Percentiles rank a stretch among this genome's conserved stretches.
Evolutionary conservation across 2,329 filamentous ascomycete genomes (phyloP).

Genomic region (Trichoderma sp.): DNA sequence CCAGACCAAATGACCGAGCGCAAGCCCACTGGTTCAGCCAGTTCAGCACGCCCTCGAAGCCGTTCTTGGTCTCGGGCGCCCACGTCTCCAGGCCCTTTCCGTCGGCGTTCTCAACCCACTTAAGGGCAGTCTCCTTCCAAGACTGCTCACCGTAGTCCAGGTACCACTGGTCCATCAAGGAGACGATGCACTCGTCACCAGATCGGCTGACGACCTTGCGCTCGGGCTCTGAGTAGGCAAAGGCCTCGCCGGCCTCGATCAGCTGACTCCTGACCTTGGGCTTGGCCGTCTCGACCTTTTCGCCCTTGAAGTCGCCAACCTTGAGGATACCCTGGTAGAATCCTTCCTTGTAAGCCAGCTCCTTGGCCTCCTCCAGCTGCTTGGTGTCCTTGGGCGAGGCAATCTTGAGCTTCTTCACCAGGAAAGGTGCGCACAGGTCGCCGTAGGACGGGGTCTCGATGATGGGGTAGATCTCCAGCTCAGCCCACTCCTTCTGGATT

Average conservation of each 20-base stretch:
- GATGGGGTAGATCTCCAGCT: slow-evolving; percentile 84
- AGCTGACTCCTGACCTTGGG: slow-evolving; percentile 79
- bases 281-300: slow-evolving; percentile 85
- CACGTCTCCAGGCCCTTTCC: slow-evolving; percentile 77
- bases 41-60: slow-evolving; percentile 80
- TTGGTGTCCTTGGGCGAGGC: slow-evolving; percentile 92
- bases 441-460: slow-evolving; percentile 88
- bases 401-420: slow-evolving; percentile 94
- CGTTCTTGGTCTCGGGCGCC: slow-evolving; percentile 72
- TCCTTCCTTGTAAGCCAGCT: slow-evolving; percentile 93
- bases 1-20: slow-evolving; percentile 85
- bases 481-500: slow-evolving; percentile 95
- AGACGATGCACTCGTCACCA: slow-evolving; percentile 89
- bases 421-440: slow-evolving; percentile 76
- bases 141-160: slow-evolving; percentile 91
- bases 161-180: slow-evolving; percentile 96
- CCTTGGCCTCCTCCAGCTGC: slow-evolving; percentile 88
- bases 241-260: slow-evolving; percentile 75
- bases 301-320: slow-evolving; percentile 83
- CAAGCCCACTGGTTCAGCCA: slow-evolving; percentile 98
- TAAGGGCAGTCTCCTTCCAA: slow-evolving; percentile 77
- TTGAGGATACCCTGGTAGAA: slow-evolving; percentile 95
- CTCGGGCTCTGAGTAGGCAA: slow-evolving; percentile 92
- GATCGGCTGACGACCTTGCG: slow-evolving; percentile 85
- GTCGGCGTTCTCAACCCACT: slow-evolving; percentile 69